Conservation (phyloP, 441 rosid species). For the Eruca vesicaria region DNA sequence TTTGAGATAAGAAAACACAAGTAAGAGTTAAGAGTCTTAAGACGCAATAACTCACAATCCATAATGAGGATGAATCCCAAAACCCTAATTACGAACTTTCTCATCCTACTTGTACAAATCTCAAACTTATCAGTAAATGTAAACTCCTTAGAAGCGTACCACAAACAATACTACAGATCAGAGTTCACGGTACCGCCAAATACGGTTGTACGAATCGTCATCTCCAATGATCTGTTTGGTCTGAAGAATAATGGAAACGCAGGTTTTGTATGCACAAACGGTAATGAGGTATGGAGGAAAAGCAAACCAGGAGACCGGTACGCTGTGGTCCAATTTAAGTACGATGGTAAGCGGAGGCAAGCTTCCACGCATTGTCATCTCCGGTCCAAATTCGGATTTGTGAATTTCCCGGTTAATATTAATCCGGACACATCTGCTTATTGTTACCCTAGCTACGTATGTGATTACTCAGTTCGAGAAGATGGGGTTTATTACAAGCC, state of each 20-base stretch:
- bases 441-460: conserved; percentile 25
- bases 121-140: conserved; percentile 19
- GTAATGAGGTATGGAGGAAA: conserved; percentile 25
- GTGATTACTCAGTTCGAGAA: conserved; percentile 26
- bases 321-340: conserved; percentile 19
- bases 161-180: neutral
- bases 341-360: conserved; percentile 21
- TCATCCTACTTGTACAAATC: conserved; percentile 23
- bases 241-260: conserved; percentile 19
- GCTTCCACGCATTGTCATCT: conserved; percentile 26
- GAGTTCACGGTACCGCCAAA: conserved; percentile 12
- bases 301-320: conserved; percentile 24
- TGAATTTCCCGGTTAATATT: conserved; percentile 20
- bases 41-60: neutral
- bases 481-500: conserved; percentile 28
- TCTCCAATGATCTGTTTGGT: conserved; percentile 23
- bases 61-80: conserved; percentile 6
- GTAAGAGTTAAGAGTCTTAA: neutral
- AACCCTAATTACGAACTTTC: neutral
- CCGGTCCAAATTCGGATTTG: conserved; percentile 29
- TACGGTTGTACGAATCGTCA: conserved; percentile 20
- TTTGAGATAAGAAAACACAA: neutral
- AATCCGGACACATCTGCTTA: conserved; percentile 27
- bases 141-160: conserved; percentile 17
- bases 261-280: conserved; percentile 27